These are phyloP conservation scores for Spathaspora girioi DNA, from an alignment of 805 yeast genomes.

Conservation along the genomic window DNA sequence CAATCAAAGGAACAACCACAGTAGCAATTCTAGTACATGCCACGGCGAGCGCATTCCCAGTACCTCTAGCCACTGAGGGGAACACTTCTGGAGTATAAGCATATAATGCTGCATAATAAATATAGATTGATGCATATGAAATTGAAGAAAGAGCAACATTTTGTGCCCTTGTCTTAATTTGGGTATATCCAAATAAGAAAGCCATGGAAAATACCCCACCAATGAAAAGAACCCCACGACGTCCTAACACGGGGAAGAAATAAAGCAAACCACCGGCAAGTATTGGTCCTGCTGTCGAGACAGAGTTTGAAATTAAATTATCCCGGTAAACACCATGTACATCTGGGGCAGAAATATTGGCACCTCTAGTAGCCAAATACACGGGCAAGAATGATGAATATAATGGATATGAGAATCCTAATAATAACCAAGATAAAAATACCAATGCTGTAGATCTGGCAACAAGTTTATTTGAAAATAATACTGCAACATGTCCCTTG, in stretches of 20 bases:
- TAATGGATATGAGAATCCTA: constrained; percentile 54
- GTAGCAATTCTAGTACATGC: constrained; percentile 28
- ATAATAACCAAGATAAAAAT: constrained; percentile 48
- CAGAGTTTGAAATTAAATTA: constrained; percentile 43
- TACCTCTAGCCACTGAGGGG: constrained; percentile 33
- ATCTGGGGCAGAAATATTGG: constrained; percentile 37
- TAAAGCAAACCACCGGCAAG: constrained; percentile 41
- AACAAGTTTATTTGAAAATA: constrained; percentile 42
- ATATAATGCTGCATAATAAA: constrained; percentile 34
- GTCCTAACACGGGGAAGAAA: constrained; percentile 36
- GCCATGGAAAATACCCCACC: constrained; percentile 55
- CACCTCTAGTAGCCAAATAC: constrained; percentile 51
- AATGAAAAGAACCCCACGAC: constrained; percentile 53
- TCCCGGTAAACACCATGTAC: constrained; percentile 44
- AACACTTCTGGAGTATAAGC: constrained; percentile 35
- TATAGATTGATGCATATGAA: constrained; percentile 40
- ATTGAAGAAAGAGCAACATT: constrained; percentile 41
- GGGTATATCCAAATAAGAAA: constrained; percentile 60
- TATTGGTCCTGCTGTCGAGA: constrained; percentile 51
- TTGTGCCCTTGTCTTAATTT: constrained; percentile 46
- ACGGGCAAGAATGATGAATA: constrained; percentile 52
- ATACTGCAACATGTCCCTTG: constrained; percentile 34
- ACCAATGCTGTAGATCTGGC: constrained; percentile 38
- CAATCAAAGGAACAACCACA: constrained; percentile 29
- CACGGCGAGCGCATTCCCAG: constrained; percentile 32